Conservation (phyloP, 257 asterid genomes). For the Fraxinus pennsylvanica region DNA sequence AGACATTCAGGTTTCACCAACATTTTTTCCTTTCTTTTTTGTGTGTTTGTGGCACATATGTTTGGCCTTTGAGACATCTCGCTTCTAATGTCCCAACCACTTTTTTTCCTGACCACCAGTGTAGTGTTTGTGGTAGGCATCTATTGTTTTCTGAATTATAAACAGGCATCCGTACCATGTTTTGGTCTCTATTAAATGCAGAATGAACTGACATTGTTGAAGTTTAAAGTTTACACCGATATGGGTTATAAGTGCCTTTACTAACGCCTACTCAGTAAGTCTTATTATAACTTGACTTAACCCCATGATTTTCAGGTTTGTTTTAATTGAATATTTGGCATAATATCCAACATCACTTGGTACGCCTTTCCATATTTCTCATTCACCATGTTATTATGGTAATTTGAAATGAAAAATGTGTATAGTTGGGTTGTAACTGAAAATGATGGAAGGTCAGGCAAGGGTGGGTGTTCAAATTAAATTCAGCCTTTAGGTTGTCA, state of each 20-base stretch:
- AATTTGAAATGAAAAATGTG: background rate
- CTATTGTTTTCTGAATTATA: background rate
- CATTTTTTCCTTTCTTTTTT: background rate
- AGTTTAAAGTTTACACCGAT: background rate
- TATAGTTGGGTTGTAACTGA: background rate
- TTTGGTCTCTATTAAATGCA: background rate
- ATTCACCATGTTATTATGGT: background rate
- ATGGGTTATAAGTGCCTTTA: background rate
- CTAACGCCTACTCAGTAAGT: slow-evolving; percentile 2
- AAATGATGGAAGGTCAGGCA: background rate
- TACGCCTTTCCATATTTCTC: background rate
- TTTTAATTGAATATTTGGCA: background rate
- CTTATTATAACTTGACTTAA: background rate
- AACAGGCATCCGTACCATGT: background rate
- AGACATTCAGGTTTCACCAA: background rate
- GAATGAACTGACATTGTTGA: background rate
- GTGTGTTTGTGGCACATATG: background rate
- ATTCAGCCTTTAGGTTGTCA: background rate
- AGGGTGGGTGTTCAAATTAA: background rate
- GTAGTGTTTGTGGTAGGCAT: background rate
- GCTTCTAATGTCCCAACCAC: background rate
- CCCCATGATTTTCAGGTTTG: background rate
- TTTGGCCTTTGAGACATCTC: slow-evolving; percentile 11
- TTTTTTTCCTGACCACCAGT: slow-evolving; percentile 1
- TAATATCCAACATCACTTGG: background rate